Conservation (phyloP, 2,329 filamentous ascomycete genomes). For the Trichoderma koningiopsis region DNA sequence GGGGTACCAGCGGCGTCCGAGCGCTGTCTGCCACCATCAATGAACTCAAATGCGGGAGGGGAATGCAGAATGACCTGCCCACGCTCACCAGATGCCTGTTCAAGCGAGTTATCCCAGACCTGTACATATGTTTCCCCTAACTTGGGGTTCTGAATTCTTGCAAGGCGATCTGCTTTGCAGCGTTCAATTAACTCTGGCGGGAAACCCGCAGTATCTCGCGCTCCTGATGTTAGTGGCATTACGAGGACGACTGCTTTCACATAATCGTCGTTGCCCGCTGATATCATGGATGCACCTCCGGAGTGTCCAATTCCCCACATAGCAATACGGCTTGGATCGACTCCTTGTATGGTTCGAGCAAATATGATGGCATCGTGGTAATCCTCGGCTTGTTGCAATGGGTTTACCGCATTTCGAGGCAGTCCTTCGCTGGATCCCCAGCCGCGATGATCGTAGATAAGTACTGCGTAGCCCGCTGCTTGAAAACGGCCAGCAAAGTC, state of each 20-base stretch:
- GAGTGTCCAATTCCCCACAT: constrained; percentile 8
- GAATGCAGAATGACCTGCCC: not conserved
- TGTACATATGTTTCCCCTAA: not conserved
- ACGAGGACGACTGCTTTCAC: not conserved
- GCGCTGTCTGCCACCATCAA: not conserved
- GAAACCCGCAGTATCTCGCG: not conserved
- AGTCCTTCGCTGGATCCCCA: not conserved
- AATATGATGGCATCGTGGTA: not conserved
- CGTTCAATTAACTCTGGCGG: not conserved
- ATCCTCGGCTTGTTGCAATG: not conserved
- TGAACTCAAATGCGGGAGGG: not conserved
- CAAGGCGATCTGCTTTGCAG: not conserved
- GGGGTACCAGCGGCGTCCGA: not conserved
- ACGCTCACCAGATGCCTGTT: not conserved
- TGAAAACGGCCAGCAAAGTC: not conserved
- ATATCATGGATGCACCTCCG: not conserved
- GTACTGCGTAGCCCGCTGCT: not conserved
- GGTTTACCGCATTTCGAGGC: not conserved
- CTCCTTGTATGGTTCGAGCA: not conserved
- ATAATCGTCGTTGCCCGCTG: constrained; percentile 3
- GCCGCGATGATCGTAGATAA: not conserved
- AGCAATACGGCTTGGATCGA: not conserved
- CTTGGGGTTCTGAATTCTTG: not conserved
- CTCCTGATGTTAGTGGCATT: not conserved
- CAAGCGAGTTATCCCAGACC: not conserved